phyloP scores from a whole-genome alignment of 768 basidiomycete species.

The Tulasnella sp. region DNA sequence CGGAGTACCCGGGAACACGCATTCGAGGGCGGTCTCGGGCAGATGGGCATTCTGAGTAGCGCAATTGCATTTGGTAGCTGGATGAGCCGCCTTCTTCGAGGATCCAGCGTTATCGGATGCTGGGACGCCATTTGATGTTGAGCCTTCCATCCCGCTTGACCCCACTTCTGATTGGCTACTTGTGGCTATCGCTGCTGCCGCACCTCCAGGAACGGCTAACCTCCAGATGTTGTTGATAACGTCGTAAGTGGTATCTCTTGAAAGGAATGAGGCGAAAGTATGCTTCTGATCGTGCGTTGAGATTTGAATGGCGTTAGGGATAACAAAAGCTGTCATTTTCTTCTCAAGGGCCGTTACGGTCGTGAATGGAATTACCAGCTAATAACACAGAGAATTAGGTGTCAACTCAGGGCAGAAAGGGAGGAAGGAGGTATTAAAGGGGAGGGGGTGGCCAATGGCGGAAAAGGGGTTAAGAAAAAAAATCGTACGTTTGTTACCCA shows the following conservation, averaged over 20 bases:
- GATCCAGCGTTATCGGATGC: slow-evolving; percentile 16
- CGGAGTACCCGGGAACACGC: slow-evolving; percentile 74
- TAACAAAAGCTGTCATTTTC: slow-evolving; percentile 95
- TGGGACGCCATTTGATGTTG: not conserved
- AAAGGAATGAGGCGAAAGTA: slow-evolving; percentile 92
- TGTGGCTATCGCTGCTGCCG: not conserved
- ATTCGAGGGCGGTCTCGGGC: slow-evolving; percentile 60
- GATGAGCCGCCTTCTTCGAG: slow-evolving; percentile 42
- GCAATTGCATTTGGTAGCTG: slow-evolving; percentile 46
- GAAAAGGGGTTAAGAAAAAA: not conserved
- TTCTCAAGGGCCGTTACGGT: slow-evolving; percentile 83
- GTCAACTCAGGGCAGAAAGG: slow-evolving; percentile 10
- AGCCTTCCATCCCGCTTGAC: not conserved
- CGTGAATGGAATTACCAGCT: slow-evolving; percentile 80
- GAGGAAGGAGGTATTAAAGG: not conserved
- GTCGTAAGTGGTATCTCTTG: slow-evolving; percentile 90
- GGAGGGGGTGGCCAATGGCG: not conserved
- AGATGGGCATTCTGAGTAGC: slow-evolving; percentile 57
- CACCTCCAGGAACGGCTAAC: slow-evolving; percentile 57
- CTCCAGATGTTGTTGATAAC: slow-evolving; percentile 95
- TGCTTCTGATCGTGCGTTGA: slow-evolving; percentile 71
- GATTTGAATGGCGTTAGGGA: slow-evolving; percentile 90
- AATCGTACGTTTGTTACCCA: slow-evolving; percentile 89
- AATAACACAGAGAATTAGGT: slow-evolving; percentile 13
- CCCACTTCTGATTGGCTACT: not conserved